phyloP scores from a whole-genome alignment of 2,329 filamentous ascomycete species.

The Sordariomycetes sp. region DNA sequence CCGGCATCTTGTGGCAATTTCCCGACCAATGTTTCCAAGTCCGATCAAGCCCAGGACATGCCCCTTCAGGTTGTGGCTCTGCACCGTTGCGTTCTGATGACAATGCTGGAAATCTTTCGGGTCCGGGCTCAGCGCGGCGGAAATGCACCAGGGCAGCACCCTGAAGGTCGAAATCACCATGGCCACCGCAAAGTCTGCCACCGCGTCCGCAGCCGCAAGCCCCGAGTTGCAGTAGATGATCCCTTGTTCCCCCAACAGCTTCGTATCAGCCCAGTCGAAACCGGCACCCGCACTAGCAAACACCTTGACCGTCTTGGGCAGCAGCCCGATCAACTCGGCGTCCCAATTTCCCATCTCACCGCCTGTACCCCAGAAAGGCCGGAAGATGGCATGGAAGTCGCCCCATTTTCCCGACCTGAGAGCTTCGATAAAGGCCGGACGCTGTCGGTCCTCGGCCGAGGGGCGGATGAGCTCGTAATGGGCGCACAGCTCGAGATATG shows the following conservation, averaged over 20 bases:
- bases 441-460: slow-evolving; percentile 36
- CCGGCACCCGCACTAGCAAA: slow-evolving; percentile 58
- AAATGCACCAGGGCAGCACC: slow-evolving; percentile 54
- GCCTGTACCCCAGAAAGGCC: slow-evolving; percentile 55
- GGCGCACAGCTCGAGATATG: slow-evolving; percentile 18
- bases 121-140: slow-evolving; percentile 36
- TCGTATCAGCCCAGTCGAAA: slow-evolving; percentile 58
- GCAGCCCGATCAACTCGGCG: slow-evolving; percentile 43
- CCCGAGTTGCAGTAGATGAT: slow-evolving; percentile 68
- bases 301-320: slow-evolving; percentile 47
- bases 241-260: slow-evolving; percentile 47
- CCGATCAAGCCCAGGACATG: slow-evolving; percentile 59
- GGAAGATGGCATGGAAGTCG: slow-evolving; percentile 43
- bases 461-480: slow-evolving; percentile 44
- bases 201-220: slow-evolving; percentile 60
- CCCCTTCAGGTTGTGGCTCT: slow-evolving; percentile 54
- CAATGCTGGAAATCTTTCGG: slow-evolving; percentile 41
- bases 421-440: slow-evolving; percentile 37
- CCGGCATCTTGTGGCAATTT: slow-evolving; percentile 43
- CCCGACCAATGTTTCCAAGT: slow-evolving; percentile 56
- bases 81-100: slow-evolving; percentile 48
- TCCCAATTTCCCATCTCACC: slow-evolving; percentile 61
- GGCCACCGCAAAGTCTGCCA: slow-evolving; percentile 62
- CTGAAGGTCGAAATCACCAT: slow-evolving; percentile 63
- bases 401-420: slow-evolving; percentile 44